Evolutionary conservation across 306 rosid genomes (phyloP).

Genomic region (Fragaria iinumae): DNA sequence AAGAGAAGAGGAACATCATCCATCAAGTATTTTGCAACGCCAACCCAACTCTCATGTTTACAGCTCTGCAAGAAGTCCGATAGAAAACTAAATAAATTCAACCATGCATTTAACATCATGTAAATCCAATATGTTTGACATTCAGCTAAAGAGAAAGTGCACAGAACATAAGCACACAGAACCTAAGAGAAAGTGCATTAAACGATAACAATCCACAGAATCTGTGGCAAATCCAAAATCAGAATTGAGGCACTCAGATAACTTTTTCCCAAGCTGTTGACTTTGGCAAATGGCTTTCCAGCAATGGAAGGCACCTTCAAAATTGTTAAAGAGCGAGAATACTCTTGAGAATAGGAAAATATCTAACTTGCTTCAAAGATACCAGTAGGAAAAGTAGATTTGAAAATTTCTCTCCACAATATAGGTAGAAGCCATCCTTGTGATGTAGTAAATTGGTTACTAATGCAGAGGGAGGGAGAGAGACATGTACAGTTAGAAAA

Average conservation of each 20-base stretch:
- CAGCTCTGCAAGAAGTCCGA: slow-evolving; percentile 72
- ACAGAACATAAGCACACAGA: not conserved
- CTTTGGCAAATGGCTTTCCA: not conserved
- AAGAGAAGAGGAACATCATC: slow-evolving; percentile 79
- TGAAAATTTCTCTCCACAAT: not conserved
- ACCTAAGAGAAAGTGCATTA: not conserved
- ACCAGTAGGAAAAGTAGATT: not conserved
- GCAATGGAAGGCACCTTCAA: not conserved
- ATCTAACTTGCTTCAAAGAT: not conserved
- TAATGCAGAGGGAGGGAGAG: too few relatives aligned
- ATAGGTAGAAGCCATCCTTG: not conserved
- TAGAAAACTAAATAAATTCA: not conserved
- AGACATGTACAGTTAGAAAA: too few relatives aligned
- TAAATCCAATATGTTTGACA: slow-evolving; percentile 13
- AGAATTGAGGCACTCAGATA: not conserved
- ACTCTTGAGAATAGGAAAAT: not conserved
- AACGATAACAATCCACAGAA: not conserved
- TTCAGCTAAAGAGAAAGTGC: not conserved
- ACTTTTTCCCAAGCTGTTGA: not conserved
- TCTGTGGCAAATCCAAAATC: not conserved
- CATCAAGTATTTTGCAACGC: slow-evolving; percentile 69
- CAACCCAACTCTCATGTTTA: slow-evolving; percentile 89
- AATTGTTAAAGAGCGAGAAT: not conserved
- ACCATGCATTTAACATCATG: not conserved
- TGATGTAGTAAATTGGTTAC: not conserved